phyloP scores from a whole-genome alignment of 2,329 filamentous ascomycete species.

The Fusarium sublunatum region DNA sequence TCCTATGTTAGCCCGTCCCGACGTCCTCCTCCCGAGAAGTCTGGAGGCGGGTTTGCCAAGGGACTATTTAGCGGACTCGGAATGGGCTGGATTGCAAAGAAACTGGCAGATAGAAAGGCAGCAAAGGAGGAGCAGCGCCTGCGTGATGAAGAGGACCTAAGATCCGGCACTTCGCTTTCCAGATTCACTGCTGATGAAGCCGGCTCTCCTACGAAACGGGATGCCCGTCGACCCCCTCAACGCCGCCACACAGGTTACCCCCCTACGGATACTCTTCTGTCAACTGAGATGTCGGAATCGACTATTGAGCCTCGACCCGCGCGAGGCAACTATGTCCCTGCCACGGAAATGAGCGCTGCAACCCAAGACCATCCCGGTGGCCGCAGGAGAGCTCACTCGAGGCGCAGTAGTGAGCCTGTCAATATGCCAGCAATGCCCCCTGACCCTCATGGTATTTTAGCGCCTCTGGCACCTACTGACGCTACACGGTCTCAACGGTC shows the following conservation, averaged over 20 bases:
- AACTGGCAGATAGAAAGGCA: slow-evolving; percentile 67
- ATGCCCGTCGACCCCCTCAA: slow-evolving; percentile 47
- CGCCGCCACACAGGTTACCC: slow-evolving; percentile 49
- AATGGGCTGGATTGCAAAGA: slow-evolving; percentile 75
- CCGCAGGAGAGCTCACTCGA: slow-evolving; percentile 53
- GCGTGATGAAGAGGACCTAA: slow-evolving; percentile 63
- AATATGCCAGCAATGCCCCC: slow-evolving; percentile 67
- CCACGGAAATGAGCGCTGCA: slow-evolving; percentile 38
- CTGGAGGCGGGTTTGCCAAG: slow-evolving; percentile 65
- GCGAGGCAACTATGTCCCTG: slow-evolving; percentile 44
- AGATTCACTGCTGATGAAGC: slow-evolving; percentile 77
- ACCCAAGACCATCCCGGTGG: slow-evolving; percentile 32
- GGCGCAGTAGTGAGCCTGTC: slow-evolving; percentile 53
- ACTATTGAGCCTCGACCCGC: slow-evolving; percentile 48
- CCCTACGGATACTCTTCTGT: slow-evolving; percentile 44
- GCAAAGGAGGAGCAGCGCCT: slow-evolving; percentile 61
- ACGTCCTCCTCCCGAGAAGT: slow-evolving; percentile 59
- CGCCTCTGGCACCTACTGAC: slow-evolving; percentile 43
- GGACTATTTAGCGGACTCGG: slow-evolving; percentile 71
- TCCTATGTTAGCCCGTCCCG: slow-evolving; percentile 73
- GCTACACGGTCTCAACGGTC: slow-evolving; percentile 55
- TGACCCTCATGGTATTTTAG: slow-evolving; percentile 60
- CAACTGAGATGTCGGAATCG: slow-evolving; percentile 53
- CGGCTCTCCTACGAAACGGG: slow-evolving; percentile 59
- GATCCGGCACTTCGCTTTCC: slow-evolving; percentile 70